Percentiles rank a stretch among this genome's conserved stretches.
Conservation (phyloP, 2,329 filamentous ascomycete species). For the Trichoderma hamatum region DNA sequence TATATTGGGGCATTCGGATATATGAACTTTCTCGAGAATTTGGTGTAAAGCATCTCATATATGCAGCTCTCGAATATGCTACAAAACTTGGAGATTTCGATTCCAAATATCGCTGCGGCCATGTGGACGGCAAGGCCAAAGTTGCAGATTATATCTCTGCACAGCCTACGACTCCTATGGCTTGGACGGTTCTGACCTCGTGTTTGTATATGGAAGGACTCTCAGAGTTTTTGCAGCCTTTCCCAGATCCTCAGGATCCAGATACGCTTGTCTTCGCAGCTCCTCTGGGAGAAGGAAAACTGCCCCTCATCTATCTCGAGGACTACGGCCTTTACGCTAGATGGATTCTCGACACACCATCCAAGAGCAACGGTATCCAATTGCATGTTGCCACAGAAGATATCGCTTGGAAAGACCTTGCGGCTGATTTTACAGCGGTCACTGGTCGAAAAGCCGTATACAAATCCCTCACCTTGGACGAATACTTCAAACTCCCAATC, state of each 20-base stretch:
- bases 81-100: conserved; percentile 8
- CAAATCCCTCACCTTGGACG: background rate
- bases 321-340: background rate
- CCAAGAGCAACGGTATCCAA: background rate
- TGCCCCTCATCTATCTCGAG: background rate
- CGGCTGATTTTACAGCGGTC: background rate
- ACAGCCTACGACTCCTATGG: background rate
- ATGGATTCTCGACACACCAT: background rate
- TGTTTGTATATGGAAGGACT: background rate
- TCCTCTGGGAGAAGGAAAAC: background rate
- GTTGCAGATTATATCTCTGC: conserved; percentile 13
- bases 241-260: background rate
- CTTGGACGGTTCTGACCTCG: background rate
- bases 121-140: conserved; percentile 9
- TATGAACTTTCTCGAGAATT: conserved; percentile 14
- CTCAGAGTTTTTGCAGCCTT: background rate
- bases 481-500: background rate
- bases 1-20: conserved; percentile 10
- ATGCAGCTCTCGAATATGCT: conserved; percentile 6
- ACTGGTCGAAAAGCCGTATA: background rate
- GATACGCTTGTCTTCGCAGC: background rate
- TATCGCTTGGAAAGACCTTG: background rate
- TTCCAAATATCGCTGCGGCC: background rate
- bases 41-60: background rate
- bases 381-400: background rate